Conservation (phyloP, 129 eudicot species). For the Cynara cardunculus region DNA sequence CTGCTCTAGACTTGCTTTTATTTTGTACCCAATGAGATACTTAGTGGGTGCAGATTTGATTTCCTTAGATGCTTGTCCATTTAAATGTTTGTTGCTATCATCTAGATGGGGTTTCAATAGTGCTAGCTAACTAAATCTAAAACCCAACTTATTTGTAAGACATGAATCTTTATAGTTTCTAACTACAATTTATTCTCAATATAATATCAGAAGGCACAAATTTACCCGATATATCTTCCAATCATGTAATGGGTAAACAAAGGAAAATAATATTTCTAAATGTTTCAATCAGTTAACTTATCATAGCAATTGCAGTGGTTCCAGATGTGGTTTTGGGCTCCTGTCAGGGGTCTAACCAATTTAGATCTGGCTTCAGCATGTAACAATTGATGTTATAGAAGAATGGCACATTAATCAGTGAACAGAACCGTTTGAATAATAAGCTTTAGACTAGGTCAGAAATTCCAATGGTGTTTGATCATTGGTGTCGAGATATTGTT, state of each 20-base stretch:
- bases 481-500: slow-evolving; percentile 2
- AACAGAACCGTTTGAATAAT: neutral
- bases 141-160: neutral
- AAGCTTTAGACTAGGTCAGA: neutral
- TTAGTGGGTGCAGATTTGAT: neutral
- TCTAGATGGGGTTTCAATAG: neutral
- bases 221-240: neutral
- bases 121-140: neutral
- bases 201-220: neutral
- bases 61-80: neutral
- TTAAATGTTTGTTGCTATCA: neutral
- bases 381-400: neutral
- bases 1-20: neutral
- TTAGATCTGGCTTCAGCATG: neutral
- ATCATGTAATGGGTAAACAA: neutral
- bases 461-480: neutral
- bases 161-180: neutral
- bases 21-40: neutral
- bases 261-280: neutral
- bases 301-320: neutral
- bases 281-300: neutral
- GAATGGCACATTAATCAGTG: neutral
- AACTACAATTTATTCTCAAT: neutral
- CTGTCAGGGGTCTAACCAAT: neutral
- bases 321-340: neutral